A percentile compares a stretch with the other conserved stretches of the same genome.
Conservation (phyloP, 805 yeast species). For the Yarrowia bubula region DNA sequence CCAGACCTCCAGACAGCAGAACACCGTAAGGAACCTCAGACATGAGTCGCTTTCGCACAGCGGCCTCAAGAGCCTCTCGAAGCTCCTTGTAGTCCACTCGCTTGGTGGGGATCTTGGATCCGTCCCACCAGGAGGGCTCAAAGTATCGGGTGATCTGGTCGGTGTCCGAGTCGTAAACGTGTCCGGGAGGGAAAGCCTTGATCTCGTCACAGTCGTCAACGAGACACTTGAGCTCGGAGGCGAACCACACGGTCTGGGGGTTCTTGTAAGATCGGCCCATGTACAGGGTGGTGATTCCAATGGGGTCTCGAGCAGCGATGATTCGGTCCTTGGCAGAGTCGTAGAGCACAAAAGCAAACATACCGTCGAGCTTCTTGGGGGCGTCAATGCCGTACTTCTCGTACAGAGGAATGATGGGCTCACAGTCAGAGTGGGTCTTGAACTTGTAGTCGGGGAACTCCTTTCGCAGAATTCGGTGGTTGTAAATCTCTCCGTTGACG, state of each 20-base stretch:
- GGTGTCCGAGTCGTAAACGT: conserved; percentile 87
- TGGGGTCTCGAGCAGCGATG: conserved; percentile 97
- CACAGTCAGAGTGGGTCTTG: conserved; percentile 93
- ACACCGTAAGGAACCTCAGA: conserved; percentile 99
- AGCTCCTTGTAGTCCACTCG: conserved; percentile 70
- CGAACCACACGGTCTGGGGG: conserved; percentile 82
- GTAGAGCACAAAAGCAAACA: conserved; percentile 93
- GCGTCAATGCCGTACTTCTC: conserved; percentile 84
- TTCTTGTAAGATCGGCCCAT: conserved; percentile 74
- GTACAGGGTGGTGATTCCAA: conserved; percentile 94
- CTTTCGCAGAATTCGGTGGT: conserved; percentile 86
- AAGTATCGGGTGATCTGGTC: conserved; percentile 84
- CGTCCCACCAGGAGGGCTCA: conserved; percentile 95
- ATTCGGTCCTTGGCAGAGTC: conserved; percentile 83
- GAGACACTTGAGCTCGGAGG: conserved; percentile 91
- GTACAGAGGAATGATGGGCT: conserved; percentile 91
- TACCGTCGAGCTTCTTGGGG: conserved; percentile 92
- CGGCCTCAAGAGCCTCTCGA: conserved; percentile 81
- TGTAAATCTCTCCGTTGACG: conserved; percentile 98
- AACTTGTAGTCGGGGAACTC: conserved; percentile 69
- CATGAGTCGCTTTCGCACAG: conserved; percentile 98
- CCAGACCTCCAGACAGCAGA: conserved; percentile 93
- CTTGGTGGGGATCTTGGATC: conserved; percentile 63
- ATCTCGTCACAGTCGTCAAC: conserved; percentile 93
- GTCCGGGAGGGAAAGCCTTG: conserved; percentile 97